Percentiles rank a stretch among this genome's conserved stretches.
Evolutionary conservation across 2,329 filamentous ascomycete species (phyloP).

Genomic region (Epichloe aotearoae): DNA sequence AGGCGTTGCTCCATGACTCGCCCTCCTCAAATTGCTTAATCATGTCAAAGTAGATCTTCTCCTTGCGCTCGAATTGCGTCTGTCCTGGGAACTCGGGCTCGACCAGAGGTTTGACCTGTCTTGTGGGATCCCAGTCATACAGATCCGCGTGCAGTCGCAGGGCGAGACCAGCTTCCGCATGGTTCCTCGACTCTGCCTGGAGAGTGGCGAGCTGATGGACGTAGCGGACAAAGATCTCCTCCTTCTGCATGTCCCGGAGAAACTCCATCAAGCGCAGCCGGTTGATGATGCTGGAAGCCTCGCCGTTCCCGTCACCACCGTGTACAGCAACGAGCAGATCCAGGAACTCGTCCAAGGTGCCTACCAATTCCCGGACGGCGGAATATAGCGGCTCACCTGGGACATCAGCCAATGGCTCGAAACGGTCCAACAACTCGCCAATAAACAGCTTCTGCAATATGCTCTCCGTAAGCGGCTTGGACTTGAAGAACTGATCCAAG

Average conservation of each 20-base stretch:
- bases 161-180: constrained; percentile 78
- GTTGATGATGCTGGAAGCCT: constrained; percentile 75
- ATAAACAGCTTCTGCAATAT: constrained; percentile 90
- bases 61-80: constrained; percentile 82
- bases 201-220: constrained; percentile 79
- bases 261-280: constrained; percentile 90
- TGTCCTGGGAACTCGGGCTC: constrained; percentile 75
- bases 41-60: constrained; percentile 84
- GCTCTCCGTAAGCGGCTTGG: constrained; percentile 74
- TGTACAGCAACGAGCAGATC: constrained; percentile 86
- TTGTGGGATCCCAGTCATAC: constrained; percentile 76
- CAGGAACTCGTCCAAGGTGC: constrained; percentile 77
- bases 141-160: constrained; percentile 83
- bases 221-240: constrained; percentile 92
- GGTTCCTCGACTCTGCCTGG: constrained; percentile 63
- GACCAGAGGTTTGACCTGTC: constrained; percentile 47
- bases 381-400: constrained; percentile 61
- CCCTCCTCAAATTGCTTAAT: constrained; percentile 91
- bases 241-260: constrained; percentile 89
- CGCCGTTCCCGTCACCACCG: constrained; percentile 56
- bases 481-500: constrained; percentile 79
- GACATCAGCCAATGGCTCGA: constrained; percentile 53
- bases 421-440: constrained; percentile 67
- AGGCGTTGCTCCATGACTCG: constrained; percentile 81
- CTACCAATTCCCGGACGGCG: constrained; percentile 66